A percentile compares a stretch with the other conserved stretches of the same genome.
Evolutionary conservation across 345 rosid genomes (phyloP).

Genomic region (Aegle marmelos): DNA sequence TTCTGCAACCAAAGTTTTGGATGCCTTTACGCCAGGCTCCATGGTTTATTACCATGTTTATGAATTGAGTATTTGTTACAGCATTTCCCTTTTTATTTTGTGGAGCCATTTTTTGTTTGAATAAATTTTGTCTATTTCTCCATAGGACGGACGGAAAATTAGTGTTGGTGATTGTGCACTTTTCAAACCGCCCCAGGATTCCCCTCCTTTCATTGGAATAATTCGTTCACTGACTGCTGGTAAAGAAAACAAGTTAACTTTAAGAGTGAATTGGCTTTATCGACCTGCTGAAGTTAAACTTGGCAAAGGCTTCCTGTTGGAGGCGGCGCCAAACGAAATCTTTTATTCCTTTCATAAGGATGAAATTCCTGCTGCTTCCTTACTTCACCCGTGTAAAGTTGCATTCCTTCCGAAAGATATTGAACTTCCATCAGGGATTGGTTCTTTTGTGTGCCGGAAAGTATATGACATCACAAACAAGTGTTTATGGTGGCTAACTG

Average conservation of each 20-base stretch:
- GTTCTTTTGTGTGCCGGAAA: conserved; percentile 79
- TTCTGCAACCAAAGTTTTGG: neutral
- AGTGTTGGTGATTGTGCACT: conserved; percentile 91
- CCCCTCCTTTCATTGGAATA: conserved; percentile 90
- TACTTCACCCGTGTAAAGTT: conserved; percentile 96
- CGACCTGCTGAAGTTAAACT: conserved; percentile 81
- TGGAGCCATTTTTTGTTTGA: neutral
- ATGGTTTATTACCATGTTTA: neutral
- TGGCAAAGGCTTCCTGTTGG: conserved; percentile 78
- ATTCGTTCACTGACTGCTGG: conserved; percentile 50
- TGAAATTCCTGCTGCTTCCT: conserved; percentile 79
- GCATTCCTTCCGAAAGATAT: conserved; percentile 79
- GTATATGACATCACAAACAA: conserved; percentile 73
- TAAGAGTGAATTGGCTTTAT: conserved; percentile 87
- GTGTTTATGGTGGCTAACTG: conserved; percentile 95
- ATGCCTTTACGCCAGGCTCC: neutral
- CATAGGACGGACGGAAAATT: conserved; percentile 82
- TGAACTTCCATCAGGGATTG: conserved; percentile 73
- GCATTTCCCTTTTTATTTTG: neutral
- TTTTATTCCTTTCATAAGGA: conserved; percentile 95
- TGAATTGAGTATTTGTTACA: neutral
- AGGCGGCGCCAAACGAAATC: conserved; percentile 88
- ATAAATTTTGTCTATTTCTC: neutral
- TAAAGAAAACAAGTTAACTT: conserved; percentile 48
- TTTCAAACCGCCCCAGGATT: conserved; percentile 75